These are phyloP conservation scores for Tetracladium setigerum DNA, from an alignment of 495 filamentous ascomycete genomes.

Conservation along the genomic window DNA sequence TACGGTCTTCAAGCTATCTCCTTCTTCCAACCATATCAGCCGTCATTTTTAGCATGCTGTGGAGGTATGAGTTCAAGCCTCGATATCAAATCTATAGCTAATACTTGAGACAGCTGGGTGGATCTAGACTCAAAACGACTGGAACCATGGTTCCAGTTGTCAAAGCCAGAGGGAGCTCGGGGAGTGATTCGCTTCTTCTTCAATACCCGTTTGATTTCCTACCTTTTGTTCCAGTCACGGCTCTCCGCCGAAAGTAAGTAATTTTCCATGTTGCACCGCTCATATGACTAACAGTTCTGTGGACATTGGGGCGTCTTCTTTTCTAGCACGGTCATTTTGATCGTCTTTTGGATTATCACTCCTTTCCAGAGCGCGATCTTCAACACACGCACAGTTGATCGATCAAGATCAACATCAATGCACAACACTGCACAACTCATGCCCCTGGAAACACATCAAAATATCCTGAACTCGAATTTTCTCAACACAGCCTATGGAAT, in stretches of 20 bases:
- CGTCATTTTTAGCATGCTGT: constrained; percentile 35
- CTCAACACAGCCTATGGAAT: constrained; percentile 28
- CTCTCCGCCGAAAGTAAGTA: constrained; percentile 27
- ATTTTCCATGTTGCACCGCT: background rate
- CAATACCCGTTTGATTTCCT: constrained; percentile 44
- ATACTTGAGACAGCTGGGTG: constrained; percentile 24
- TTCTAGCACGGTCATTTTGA: constrained; percentile 28
- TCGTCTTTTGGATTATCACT: constrained; percentile 37
- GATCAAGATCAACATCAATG: constrained; percentile 4
- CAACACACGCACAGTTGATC: constrained; percentile 13
- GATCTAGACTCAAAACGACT: constrained; percentile 39
- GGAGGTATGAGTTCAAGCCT: constrained; percentile 19
- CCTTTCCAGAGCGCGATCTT: constrained; percentile 36
- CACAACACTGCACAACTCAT: constrained; percentile 15
- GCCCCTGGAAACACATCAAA: constrained; percentile 20
- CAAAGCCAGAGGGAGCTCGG: constrained; percentile 29
- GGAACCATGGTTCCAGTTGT: constrained; percentile 40
- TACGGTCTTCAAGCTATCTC: constrained; percentile 25
- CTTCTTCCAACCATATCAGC: constrained; percentile 35
- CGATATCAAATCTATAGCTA: background rate
- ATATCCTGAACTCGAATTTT: constrained; percentile 20
- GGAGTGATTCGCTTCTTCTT: constrained; percentile 32
- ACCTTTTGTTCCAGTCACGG: constrained; percentile 34
- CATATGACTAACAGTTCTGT: background rate
- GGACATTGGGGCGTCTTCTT: constrained; percentile 38